Conservation (phyloP, 371 early-diverging fungal species). For the Coemansia sp. region DNA sequence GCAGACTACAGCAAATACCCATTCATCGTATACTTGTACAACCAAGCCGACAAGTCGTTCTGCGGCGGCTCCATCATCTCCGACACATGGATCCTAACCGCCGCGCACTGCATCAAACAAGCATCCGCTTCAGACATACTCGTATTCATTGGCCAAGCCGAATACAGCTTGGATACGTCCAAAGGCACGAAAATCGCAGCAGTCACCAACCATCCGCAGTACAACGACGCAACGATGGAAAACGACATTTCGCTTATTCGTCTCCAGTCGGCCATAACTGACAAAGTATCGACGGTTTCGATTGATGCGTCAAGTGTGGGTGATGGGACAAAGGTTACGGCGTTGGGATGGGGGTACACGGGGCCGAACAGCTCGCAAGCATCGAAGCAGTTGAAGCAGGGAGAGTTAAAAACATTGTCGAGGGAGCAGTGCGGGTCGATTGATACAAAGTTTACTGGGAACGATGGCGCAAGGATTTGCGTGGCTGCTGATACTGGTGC, state of each 20-base stretch:
- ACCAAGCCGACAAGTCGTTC: constrained; percentile 32
- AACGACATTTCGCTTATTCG: constrained; percentile 52
- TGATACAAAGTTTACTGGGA: constrained; percentile 39
- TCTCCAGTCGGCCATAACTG: constrained; percentile 13
- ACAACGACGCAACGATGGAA: constrained; percentile 44
- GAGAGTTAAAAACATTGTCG: constrained; percentile 39
- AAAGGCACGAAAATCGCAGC: constrained; percentile 28
- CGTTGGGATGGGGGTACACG: constrained; percentile 55
- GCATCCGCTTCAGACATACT: constrained; percentile 23
- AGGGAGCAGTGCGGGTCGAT: constrained; percentile 36
- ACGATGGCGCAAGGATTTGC: constrained; percentile 48
- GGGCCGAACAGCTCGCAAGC: constrained; percentile 16
- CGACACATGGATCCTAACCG: constrained; percentile 51
- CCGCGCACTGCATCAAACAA: constrained; percentile 55
- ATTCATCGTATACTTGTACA: constrained; percentile 48
- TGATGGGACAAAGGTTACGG: constrained; percentile 41
- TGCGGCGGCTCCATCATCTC: constrained; percentile 55
- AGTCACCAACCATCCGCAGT: constrained; percentile 44
- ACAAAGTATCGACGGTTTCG: constrained; percentile 18
- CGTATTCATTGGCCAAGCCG: constrained; percentile 36
- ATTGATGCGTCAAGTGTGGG: constrained; percentile 28
- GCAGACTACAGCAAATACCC: constrained; percentile 38
- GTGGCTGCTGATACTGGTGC: constrained; percentile 50
- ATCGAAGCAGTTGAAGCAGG: constrained; percentile 41
- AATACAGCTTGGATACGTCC: constrained; percentile 33